Conservation (phyloP, 305 asterid genomes). For the Euphrasia arctica region DNA sequence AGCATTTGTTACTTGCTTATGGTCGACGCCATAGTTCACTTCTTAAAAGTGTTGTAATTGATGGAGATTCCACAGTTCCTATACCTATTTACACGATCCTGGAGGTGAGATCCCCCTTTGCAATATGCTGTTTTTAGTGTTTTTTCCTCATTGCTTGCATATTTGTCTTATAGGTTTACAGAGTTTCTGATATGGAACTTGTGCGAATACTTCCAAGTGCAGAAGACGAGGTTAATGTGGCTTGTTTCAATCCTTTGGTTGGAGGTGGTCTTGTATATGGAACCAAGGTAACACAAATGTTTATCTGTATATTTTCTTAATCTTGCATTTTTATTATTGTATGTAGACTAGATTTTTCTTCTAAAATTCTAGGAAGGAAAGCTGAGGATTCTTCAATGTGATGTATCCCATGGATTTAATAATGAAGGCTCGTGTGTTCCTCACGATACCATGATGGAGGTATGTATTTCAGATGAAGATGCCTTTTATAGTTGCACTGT, state of each 20-base stretch:
- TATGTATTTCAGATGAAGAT: slow-evolving; percentile 20
- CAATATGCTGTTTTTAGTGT: no score
- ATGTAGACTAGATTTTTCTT: slow-evolving; percentile 17
- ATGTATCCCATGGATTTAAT: slow-evolving; percentile 53
- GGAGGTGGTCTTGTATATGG: slow-evolving; percentile 98
- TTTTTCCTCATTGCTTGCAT: no score
- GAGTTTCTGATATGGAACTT: slow-evolving; percentile 96
- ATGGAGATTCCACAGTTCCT: slow-evolving; percentile 81
- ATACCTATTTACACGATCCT: slow-evolving; percentile 85
- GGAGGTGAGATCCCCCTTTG: slow-evolving; percentile 53
- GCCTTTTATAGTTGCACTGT: no score
- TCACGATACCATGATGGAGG: slow-evolving; percentile 81
- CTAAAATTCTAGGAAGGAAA: slow-evolving; percentile 77
- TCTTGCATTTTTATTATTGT: slow-evolving; percentile 13
- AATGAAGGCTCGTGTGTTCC: slow-evolving; percentile 45
- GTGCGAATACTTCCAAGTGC: slow-evolving; percentile 95
- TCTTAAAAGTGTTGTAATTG: slow-evolving; percentile 87
- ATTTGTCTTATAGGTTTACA: no score
- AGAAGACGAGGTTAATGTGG: slow-evolving; percentile 97
- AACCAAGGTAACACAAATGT: slow-evolving; percentile 60
- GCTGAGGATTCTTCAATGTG: slow-evolving; percentile 80
- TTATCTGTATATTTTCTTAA: slow-evolving; percentile 5
- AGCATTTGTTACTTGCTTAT: slow-evolving; percentile 89
- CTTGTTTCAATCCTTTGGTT: slow-evolving; percentile 93
- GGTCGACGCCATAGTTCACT: slow-evolving; percentile 97